A percentile compares a stretch with the other conserved stretches of the same genome.
Evolutionary conservation across 1,139 yeast species (phyloP).

Genomic region (Taphrina pruni): DNA sequence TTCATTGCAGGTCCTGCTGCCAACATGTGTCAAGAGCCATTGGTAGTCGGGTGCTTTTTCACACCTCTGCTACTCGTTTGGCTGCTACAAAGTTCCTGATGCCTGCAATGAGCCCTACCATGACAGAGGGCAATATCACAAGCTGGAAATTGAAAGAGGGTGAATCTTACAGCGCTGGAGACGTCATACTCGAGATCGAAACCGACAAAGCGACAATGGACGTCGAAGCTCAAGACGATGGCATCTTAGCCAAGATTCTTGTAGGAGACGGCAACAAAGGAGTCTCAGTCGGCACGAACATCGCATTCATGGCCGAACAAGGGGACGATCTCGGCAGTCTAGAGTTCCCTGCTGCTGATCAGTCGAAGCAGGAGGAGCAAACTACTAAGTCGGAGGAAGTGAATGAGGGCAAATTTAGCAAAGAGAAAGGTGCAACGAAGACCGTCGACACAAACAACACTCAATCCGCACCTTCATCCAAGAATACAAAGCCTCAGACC

Average conservation of each 20-base stretch:
- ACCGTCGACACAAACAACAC: background rate
- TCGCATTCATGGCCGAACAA: conserved; percentile 85
- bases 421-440: background rate
- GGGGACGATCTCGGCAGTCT: conserved; percentile 77
- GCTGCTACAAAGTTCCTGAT: conserved; percentile 65
- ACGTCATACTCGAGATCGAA: conserved; percentile 93
- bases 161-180: conserved; percentile 79
- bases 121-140: conserved; percentile 98
- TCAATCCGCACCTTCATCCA: background rate
- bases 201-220: conserved; percentile 99
- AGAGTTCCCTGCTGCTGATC: conserved; percentile 59
- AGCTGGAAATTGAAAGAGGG: conserved; percentile 89
- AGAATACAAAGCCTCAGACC: background rate
- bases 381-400: conserved; percentile 16
- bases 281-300: conserved; percentile 83
- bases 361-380: conserved; percentile 43
- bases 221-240: conserved; percentile 98
- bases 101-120: conserved; percentile 99
- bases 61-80: conserved; percentile 4
- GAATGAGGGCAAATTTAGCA: background rate
- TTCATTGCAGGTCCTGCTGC: conserved; percentile 5
- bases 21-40: background rate
- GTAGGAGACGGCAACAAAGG: conserved; percentile 72
- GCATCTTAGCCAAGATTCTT: conserved; percentile 79
- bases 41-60: background rate